Conservation (phyloP, 768 basidiomycete genomes). For the Lentinus brumalis region DNA sequence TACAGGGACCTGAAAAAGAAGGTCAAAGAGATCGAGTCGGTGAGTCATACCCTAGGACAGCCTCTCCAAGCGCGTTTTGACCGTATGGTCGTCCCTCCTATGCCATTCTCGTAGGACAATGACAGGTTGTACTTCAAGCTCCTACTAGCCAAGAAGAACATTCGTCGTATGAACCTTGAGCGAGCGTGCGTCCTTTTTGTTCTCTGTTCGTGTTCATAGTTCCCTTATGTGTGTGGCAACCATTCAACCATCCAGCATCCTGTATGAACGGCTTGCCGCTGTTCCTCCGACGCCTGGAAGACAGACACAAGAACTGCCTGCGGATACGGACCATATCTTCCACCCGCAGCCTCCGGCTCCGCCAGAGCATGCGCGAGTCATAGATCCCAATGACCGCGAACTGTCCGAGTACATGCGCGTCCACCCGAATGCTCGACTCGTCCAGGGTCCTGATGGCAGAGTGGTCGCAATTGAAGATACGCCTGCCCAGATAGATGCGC, state of each 20-base stretch:
- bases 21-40: conserved; percentile 83
- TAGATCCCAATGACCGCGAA: conserved; percentile 49
- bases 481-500: conserved; percentile 29
- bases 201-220: conserved; percentile 5
- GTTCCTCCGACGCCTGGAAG: conserved; percentile 56
- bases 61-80: not conserved
- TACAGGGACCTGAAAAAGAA: conserved; percentile 88
- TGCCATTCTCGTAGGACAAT: conserved; percentile 62
- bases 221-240: conserved; percentile 9
- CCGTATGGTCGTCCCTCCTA: conserved; percentile 1
- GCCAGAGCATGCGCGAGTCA: conserved; percentile 20
- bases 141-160: conserved; percentile 75
- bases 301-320: conserved; percentile 29
- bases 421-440: conserved; percentile 48
- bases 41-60: conserved; percentile 39
- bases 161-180: conserved; percentile 86
- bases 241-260: conserved; percentile 64
- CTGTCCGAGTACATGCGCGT: conserved; percentile 52
- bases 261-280: conserved; percentile 75
- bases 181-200: conserved; percentile 65
- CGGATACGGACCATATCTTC: conserved; percentile 28
- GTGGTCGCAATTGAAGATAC: conserved; percentile 51
- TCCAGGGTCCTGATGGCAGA: conserved; percentile 51
- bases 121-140: conserved; percentile 86
- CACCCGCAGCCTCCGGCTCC: conserved; percentile 27